Conservation (phyloP, 148 eudicot genomes). For the Amaranthus cruentus region DNA sequence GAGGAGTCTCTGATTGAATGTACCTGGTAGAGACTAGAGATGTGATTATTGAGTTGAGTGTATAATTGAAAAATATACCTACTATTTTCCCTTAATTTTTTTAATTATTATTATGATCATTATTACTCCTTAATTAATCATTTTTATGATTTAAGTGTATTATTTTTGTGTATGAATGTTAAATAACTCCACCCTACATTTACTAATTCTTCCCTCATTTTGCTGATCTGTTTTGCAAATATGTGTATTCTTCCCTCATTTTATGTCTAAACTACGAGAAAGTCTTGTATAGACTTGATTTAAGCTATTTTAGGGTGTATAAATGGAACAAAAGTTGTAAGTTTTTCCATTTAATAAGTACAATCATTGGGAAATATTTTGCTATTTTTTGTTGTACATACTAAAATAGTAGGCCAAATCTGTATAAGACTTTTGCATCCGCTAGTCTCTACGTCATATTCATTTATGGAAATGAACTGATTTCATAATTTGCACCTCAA, state of each 20-base stretch:
- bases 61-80: background rate
- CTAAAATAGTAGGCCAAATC: no score
- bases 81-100: background rate
- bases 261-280: no score
- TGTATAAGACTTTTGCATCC: no score
- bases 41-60: no score
- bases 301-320: constrained; percentile 11
- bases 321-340: background rate
- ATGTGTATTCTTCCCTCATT: background rate
- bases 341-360: no score
- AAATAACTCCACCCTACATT: constrained; percentile 3
- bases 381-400: no score
- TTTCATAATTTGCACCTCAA: no score
- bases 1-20: constrained; percentile 61
- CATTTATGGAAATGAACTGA: no score
- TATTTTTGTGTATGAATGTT: constrained; percentile 16
- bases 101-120: background rate
- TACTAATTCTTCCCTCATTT: constrained; percentile 7
- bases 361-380: no score
- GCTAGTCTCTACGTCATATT: no score
- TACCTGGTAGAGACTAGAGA: constrained; percentile 36
- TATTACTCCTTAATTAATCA: constrained; percentile 7
- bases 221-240: constrained; percentile 7
- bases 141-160: background rate
- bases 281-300: no score